Evolutionary conservation across 192 early-diverging fungal genomes (phyloP), one percentile per base, ranked within the genome.

Genomic region (Chytriomyces sp.): DNA sequence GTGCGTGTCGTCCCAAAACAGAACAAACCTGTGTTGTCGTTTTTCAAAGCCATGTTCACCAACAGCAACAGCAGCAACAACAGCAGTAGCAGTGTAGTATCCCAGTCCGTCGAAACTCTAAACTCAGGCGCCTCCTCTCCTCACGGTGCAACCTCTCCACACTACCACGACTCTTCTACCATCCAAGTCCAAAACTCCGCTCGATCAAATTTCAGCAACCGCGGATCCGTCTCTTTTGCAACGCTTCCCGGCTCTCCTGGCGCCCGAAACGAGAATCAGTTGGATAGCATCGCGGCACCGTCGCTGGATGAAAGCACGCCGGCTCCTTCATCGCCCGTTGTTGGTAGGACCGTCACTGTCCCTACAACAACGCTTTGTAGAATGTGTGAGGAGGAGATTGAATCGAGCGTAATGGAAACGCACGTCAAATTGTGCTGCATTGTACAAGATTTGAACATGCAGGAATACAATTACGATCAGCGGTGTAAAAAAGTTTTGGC

Each of bases 301-400:
- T 35, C 35, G 35, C 35, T 35, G 35, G 35, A 35, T 35, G 35
- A 35, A 35, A 35, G 35, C 35, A 35, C 35, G 35, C 35, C 35
- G 3, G 35, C 35, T 35, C 35, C 35, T 35, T 35, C 35, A 35
- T 35, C 35, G 35, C 35, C 35, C 35, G 35, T 35, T 35, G 35
- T 35, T 35, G 35, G 35, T 35, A 35, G 35, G 35, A 35, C 35
- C 35, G 1, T 35, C 35, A 35, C 35, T n/a, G 20, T n/a, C n/a
- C n/a, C 60, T 6, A 46, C 76, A 80, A 43, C 60, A 77, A 60
- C 95, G 10, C 82, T 96, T 5, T 97, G 95, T 64, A 84, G 95
- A 18, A 93, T 97, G 64, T 97, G 95, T 66, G 95, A 97, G 78
- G 93, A 94, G 45, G 84, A 85, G 53, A 89, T 96, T 23, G 76